Conservation (phyloP, 2,329 filamentous ascomycete species). For the Sarocladium brachiariae region DNA sequence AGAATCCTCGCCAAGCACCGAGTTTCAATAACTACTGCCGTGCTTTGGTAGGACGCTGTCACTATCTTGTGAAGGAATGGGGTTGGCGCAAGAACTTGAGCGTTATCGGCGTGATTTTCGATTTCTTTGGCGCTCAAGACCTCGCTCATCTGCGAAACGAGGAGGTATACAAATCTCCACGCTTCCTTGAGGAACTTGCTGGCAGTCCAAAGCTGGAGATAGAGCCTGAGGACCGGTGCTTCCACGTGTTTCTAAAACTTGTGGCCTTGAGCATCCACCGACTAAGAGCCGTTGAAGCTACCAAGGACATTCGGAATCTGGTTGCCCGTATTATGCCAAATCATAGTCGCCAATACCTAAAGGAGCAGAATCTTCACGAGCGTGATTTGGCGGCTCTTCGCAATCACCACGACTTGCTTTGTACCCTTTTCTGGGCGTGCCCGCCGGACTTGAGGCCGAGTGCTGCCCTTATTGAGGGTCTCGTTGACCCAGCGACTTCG, state of each 20-base stretch:
- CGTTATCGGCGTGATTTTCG: conserved; percentile 56
- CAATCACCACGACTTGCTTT: conserved; percentile 63
- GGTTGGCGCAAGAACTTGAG: conserved; percentile 54
- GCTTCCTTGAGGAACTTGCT: conserved; percentile 52
- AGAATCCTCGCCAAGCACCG: conserved; percentile 46
- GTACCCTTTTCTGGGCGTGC: conserved; percentile 58
- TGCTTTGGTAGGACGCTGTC: conserved; percentile 52
- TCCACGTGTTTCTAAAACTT: conserved; percentile 61
- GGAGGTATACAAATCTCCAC: conserved; percentile 53
- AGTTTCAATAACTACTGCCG: conserved; percentile 62
- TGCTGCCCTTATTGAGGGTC: conserved; percentile 47
- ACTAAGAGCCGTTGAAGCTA: conserved; percentile 37
- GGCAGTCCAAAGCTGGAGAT: conserved; percentile 39
- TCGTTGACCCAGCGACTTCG: conserved; percentile 52
- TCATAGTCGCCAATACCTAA: conserved; percentile 57
- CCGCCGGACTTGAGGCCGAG: conserved; percentile 47
- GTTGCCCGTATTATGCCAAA: conserved; percentile 58
- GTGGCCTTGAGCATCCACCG: conserved; percentile 50
- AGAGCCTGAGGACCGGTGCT: conserved; percentile 52
- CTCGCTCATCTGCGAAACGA: conserved; percentile 59
- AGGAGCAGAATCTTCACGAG: conserved; percentile 53
- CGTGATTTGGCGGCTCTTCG: conserved; percentile 56
- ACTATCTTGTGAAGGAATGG: conserved; percentile 58
- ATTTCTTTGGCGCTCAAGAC: conserved; percentile 59
- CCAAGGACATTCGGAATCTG: conserved; percentile 55